Evolutionary conservation across 768 basidiomycete species (phyloP), one percentile per base, ranked within the genome.

Genomic region (Mycena galericulata): DNA sequence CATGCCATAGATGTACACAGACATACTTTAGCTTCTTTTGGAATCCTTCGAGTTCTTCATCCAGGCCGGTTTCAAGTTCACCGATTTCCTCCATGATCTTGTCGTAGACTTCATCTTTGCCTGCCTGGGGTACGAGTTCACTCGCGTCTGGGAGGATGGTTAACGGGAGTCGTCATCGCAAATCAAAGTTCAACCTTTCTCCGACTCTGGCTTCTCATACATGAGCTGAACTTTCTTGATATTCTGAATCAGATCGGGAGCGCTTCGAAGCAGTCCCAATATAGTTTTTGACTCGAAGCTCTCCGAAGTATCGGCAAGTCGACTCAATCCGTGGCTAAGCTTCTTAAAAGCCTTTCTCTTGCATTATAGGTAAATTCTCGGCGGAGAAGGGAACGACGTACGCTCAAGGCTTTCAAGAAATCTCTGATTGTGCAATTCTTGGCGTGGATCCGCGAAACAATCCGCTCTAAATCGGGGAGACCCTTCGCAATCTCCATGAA

Each of bases 401-500:
- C 96, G 50, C 82, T 80, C 12, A 98, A 85, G 26, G 97, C 92
- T 76, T 91, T 94, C 70, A 92, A 77, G 77, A 99, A 99, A 74
- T 98, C 95, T 71, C 86, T 89, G 67, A 96, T 88, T 77, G 89
- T 92, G 80, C 94, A 94, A 64, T 90, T 93, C 76, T 92, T 95
- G 15, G 97, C 97, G 75, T 99, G 98, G 62, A 99, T 93, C 40
- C 98, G 92, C 14, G 96, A 96, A 12, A 99, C 91, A 64, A 98
- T 89, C 17, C 98, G 93, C 76, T 99, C 95, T 11, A 97, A 86
- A 77, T 99, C 97, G 8, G 96, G 96, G 9, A 98, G 77, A 17
- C 91, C 90, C 79, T 94, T 95, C 11, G 90, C 91, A 24, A 96
- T 77, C 55, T 87, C 85, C 24, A 85, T 87, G 78, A 99, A 99